Evolutionary conservation across 768 basidiomycete genomes (phyloP), one percentile per base, ranked within the genome.

Genomic region (Podaxis sp.): DNA sequence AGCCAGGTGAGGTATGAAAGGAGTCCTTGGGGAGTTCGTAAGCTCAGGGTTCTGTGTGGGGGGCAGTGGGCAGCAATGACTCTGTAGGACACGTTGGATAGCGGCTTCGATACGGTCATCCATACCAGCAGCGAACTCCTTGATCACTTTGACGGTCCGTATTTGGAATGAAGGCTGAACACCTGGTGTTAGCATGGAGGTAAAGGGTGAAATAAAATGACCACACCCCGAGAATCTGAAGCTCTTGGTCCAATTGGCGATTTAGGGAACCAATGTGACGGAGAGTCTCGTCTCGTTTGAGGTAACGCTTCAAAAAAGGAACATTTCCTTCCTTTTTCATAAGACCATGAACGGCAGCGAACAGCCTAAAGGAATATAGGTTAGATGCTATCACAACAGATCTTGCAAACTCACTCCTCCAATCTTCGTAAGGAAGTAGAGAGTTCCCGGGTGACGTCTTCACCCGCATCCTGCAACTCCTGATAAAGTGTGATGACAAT

Each of bases 241-340:
- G 70, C 3, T 84, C 84, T 57, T 89, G 85, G 4, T 76, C 77
- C 21, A 92, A 77, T 4, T 74, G 75, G 7, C 74, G 73, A 57
- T 87, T 82, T 55, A 86, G 85, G 1, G 59, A 74, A 0, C 70
- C 62, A 13, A 93, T 83, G 35, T 82, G 79, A 2, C 75, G 73
- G 14, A 79, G 68, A 28, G 87, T 87, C 63, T 92, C 89, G 40
- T 89, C 86, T 46, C 89, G 82, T 68, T 86, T 85, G 40, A 93
- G 77, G 67, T 90, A 93, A 3, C 90, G 79, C 71, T 90, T 90
- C 63, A 93, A 72, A 74, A 91, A 93, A 0, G 91, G 88, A 1
- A 89, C 76, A 44, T 82, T 76, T 14, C 77, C 74, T 63, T 90
- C 85, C 64, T 83, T 86, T 57, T 77, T 67, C 27, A 90, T 76